Conservation (phyloP, 2,329 filamentous ascomycete species). For the Pezicula rhizophila region DNA sequence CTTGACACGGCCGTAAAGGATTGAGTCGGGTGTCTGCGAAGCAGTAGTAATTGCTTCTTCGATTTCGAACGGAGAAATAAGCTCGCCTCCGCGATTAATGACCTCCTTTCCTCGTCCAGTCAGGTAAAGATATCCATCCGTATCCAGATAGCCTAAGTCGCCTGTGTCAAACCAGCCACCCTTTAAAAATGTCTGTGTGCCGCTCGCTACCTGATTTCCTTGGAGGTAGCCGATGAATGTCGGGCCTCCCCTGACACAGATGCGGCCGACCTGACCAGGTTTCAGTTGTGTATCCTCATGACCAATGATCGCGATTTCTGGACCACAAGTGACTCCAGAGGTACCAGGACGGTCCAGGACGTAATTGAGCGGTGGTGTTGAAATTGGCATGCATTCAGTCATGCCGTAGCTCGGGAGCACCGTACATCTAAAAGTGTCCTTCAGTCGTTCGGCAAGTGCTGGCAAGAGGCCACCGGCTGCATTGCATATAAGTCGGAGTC, state of each 20-base stretch:
- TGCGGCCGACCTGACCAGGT: slow-evolving; percentile 36
- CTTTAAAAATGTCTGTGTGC: slow-evolving; percentile 36
- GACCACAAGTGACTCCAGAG: slow-evolving; percentile 45
- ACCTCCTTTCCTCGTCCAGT: slow-evolving; percentile 73
- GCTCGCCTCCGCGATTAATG: slow-evolving; percentile 51
- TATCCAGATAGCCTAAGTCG: slow-evolving; percentile 72
- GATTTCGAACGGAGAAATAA: slow-evolving; percentile 55
- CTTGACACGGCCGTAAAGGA: slow-evolving; percentile 39
- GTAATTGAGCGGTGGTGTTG: slow-evolving; percentile 46
- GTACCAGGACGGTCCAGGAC: slow-evolving; percentile 45
- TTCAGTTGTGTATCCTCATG: slow-evolving; percentile 28
- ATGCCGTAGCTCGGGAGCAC: slow-evolving; percentile 54
- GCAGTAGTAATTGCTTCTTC: slow-evolving; percentile 48
- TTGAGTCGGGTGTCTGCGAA: slow-evolving; percentile 34
- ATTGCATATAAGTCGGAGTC: slow-evolving; percentile 47
- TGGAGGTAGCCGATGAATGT: slow-evolving; percentile 44
- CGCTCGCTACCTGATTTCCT: slow-evolving; percentile 19
- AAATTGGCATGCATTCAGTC: slow-evolving; percentile 56
- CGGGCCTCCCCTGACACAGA: slow-evolving; percentile 45
- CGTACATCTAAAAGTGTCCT: slow-evolving; percentile 44
- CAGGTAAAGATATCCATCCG: slow-evolving; percentile 75
- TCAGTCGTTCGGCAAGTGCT: slow-evolving; percentile 41
- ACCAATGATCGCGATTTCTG: slow-evolving; percentile 44
- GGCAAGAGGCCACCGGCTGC: slow-evolving; percentile 48
- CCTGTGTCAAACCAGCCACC: slow-evolving; percentile 87